A percentile compares a stretch with the other conserved stretches of the same genome.
These are phyloP conservation scores for Hemisphaericaspora lyxosophila DNA, from an alignment of 1,139 yeast genomes.

Conservation along the genomic window DNA sequence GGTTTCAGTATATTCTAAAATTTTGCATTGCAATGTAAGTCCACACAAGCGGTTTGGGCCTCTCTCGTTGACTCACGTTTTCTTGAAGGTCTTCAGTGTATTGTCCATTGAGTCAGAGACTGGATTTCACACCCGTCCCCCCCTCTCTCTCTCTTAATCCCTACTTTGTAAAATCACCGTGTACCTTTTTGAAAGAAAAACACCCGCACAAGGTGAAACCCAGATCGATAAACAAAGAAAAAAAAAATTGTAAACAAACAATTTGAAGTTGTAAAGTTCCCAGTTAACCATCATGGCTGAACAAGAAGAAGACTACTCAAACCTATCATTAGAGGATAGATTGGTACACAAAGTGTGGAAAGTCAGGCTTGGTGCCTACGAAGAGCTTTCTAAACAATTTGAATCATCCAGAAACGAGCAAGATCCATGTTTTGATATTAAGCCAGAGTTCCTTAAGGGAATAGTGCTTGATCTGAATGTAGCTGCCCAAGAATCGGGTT, in stretches of 20 bases:
- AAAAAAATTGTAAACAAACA: constrained; percentile 1
- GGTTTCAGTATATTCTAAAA: not conserved
- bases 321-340: constrained; percentile 65
- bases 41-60: no score
- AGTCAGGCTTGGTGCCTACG: constrained; percentile 79
- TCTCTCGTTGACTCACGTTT: no score
- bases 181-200: no score
- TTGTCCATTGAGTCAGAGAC: no score
- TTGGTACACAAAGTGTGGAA: constrained; percentile 84
- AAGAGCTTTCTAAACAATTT: constrained; percentile 58
- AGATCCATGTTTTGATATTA: constrained; percentile 56
- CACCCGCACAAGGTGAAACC: no score
- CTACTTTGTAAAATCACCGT: no score
- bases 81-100: no score
- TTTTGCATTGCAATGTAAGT: not conserved
- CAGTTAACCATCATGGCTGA: constrained; percentile 22
- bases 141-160: no score
- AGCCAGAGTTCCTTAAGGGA: constrained; percentile 49
- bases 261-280: not conserved
- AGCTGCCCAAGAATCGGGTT: constrained; percentile 87
- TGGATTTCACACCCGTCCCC: no score
- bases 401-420: constrained; percentile 53
- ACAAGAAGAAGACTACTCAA: constrained; percentile 60
- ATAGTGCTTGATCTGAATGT: constrained; percentile 79
- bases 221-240: not conserved